These are phyloP conservation scores for Wickerhamiella slavikovae DNA, from an alignment of 805 yeast genomes.

Conservation along the genomic window DNA sequence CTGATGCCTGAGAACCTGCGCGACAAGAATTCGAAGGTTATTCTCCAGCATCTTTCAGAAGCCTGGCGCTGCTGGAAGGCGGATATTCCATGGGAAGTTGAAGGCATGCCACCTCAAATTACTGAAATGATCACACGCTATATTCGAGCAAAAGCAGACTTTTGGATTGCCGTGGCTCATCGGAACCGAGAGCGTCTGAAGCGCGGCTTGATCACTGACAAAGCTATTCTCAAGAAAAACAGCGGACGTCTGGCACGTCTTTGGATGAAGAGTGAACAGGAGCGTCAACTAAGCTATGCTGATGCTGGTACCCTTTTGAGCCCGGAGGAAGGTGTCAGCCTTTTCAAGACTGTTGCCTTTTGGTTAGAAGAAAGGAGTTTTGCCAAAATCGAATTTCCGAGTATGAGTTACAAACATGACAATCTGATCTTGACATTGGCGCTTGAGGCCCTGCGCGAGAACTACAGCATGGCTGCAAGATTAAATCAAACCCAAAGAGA, in stretches of 20 bases:
- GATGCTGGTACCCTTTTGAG: conserved; percentile 74
- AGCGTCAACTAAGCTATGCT: conserved; percentile 58
- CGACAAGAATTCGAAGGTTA: conserved; percentile 67
- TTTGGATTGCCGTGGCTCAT: conserved; percentile 89
- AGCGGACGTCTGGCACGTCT: conserved; percentile 77
- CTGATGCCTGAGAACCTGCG: conserved; percentile 93
- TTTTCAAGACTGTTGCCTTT: conserved; percentile 70
- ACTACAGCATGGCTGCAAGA: conserved; percentile 53
- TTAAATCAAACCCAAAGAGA: conserved; percentile 76
- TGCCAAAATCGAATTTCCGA: conserved; percentile 84
- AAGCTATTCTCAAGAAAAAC: conserved; percentile 83
- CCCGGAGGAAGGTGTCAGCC: conserved; percentile 72
- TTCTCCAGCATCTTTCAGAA: conserved; percentile 83
- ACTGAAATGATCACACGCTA: conserved; percentile 73
- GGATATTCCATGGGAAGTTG: conserved; percentile 93
- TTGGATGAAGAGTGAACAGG: conserved; percentile 87
- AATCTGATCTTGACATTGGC: conserved; percentile 80
- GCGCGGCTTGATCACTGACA: conserved; percentile 83
- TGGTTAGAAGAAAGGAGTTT: conserved; percentile 79
- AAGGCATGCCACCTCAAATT: conserved; percentile 84
- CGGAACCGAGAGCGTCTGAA: conserved; percentile 75
- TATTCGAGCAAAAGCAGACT: conserved; percentile 87
- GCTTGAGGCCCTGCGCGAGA: conserved; percentile 67
- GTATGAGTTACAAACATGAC: conserved; percentile 77
- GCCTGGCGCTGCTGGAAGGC: conserved; percentile 99